Conservation (phyloP, 768 basidiomycete genomes). For the Pholiota molesta region DNA sequence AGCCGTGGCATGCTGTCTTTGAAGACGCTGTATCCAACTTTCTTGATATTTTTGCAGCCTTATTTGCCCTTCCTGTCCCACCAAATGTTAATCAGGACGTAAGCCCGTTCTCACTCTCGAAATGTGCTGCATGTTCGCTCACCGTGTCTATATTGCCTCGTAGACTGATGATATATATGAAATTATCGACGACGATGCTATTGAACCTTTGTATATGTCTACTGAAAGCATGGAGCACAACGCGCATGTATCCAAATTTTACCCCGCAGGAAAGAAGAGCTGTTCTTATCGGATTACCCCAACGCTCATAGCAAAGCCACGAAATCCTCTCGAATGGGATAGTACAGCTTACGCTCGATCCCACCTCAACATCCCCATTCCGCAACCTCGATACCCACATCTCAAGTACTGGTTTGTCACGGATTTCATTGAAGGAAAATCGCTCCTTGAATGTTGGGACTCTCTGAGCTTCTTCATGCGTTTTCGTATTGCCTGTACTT, state of each 20-base stretch:
- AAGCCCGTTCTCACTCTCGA: not conserved
- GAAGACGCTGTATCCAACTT: not conserved
- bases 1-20: not conserved
- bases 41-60: conserved; percentile 4
- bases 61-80: conserved; percentile 11
- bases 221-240: conserved; percentile 6
- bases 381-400: conserved; percentile 11
- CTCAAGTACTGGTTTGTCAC: conserved; percentile 21
- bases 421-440: conserved; percentile 29
- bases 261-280: not conserved
- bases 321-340: not conserved
- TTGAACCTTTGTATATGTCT: not conserved
- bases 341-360: conserved; percentile 10
- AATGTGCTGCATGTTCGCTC: too few relatives aligned
- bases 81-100: conserved; percentile 9
- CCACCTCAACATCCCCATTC: conserved; percentile 14
- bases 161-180: conserved; percentile 5
- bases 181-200: conserved; percentile 5
- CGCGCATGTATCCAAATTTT: not conserved
- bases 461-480: conserved; percentile 21
- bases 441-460: conserved; percentile 28
- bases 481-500: conserved; percentile 28
- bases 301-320: conserved; percentile 10
- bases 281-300: conserved; percentile 5
- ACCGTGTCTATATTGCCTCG: not conserved